Evolutionary conservation across 352 stramenopile genomes (phyloP), one percentile per base, ranked within the genome.

Genomic region (Phytophthora foliorum): DNA sequence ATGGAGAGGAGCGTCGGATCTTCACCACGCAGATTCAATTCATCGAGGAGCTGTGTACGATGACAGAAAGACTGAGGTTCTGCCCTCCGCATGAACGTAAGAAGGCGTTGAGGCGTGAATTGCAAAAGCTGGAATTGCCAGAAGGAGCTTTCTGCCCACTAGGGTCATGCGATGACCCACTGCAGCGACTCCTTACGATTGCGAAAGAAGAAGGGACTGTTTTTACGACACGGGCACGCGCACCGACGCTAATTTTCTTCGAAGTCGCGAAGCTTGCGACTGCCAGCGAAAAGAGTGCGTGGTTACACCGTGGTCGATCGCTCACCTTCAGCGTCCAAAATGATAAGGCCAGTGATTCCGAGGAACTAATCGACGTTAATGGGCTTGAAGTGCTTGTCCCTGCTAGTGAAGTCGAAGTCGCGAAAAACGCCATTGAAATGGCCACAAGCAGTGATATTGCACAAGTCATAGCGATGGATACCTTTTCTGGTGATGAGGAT

Each of bases 191-290:
- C 50, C 63, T 94, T 46, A 78, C 74, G 11, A 91, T 94, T 46
- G 82, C 75, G 36, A 71, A 78, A 46, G 71, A 78, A 17, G 88
- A 95, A 78, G 88, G 90, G 29, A 91, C 88, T 0, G 88, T 97
- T 21, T 97, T 97, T 65, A 93, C 87, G n/a, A 97, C 90, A 0
- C 89, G 86, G n/a, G 88, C 90, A 14, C 80, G 90, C 16, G 90
- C 90, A 13, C 90, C 90, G 16, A 94, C 85, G 19, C 71, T 96
- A 11, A 68, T 97, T 49, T 93, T 91, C 59, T 97, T 94, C 65
- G 90, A 97, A 53, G 89, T 97, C 17, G 80, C 90, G 45, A 73
- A 73, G 31, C 67, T 90, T 21, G 72, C 62, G 19, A 75, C 57
- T 19, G 56, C 72, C 21, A 75, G 48, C 21, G 71, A 71, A 14